Percentiles rank a stretch among this genome's conserved stretches.
Evolutionary conservation across 345 rosid species (phyloP).

Genomic region (Eucalyptus cladocalyx): DNA sequence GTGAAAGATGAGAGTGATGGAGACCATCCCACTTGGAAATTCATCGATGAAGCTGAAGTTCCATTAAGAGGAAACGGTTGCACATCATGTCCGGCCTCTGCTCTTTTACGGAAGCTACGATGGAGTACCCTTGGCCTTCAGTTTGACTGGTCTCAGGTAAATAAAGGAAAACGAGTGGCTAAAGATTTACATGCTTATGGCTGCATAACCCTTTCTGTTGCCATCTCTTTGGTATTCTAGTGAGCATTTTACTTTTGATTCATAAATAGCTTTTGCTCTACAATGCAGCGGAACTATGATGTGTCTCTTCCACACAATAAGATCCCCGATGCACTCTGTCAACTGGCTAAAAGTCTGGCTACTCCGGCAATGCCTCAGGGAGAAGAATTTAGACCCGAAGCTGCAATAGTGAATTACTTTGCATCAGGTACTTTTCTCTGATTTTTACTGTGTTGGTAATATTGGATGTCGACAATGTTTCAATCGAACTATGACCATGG

Average conservation of each 20-base stretch:
- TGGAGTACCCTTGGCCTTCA: constrained; percentile 97
- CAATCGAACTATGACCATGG: neutral
- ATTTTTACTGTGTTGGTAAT: neutral
- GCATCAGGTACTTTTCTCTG: constrained; percentile 32
- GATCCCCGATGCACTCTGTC: constrained; percentile 73
- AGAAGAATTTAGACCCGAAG: constrained; percentile 84
- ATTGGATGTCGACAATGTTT: neutral
- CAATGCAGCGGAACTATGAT: constrained; percentile 63
- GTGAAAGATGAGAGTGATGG: constrained; percentile 24
- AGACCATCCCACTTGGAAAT: constrained; percentile 35
- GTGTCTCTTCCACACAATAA: constrained; percentile 71
- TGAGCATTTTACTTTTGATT: neutral
- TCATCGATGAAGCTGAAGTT: constrained; percentile 22
- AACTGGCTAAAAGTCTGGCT: constrained; percentile 63
- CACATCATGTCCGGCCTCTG: constrained; percentile 33
- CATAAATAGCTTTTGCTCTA: neutral
- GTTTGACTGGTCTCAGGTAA: constrained; percentile 92
- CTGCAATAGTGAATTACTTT: constrained; percentile 85
- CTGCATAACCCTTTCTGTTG: neutral
- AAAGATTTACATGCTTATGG: neutral
- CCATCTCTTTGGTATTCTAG: neutral
- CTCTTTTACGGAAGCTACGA: constrained; percentile 61
- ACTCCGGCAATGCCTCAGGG: constrained; percentile 64
- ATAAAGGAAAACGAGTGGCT: neutral
- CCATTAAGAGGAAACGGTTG: constrained; percentile 12